phyloP scores from a whole-genome alignment of 306 rosid genomes.

The Begonia loranthoides region DNA sequence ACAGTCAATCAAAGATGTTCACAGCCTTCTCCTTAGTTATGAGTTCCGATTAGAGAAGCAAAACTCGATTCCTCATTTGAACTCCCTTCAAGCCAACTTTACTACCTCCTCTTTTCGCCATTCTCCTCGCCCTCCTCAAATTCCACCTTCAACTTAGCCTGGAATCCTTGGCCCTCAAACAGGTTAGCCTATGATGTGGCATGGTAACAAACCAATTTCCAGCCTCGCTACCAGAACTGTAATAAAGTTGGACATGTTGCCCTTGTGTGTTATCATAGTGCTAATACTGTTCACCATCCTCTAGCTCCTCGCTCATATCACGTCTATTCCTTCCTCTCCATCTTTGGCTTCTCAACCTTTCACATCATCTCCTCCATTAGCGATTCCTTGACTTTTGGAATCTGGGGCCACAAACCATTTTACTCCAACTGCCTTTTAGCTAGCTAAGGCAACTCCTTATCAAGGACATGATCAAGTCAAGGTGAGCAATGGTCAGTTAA shows the following conservation, averaged over 20 bases:
- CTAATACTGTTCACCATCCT: neutral
- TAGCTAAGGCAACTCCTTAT: too few relatives aligned
- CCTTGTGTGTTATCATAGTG: neutral
- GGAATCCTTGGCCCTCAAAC: too few relatives aligned
- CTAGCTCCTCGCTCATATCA: neutral
- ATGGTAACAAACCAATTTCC: neutral
- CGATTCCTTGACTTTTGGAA: neutral
- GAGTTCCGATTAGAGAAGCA: neutral
- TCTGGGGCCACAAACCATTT: neutral
- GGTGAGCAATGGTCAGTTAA: constrained; percentile 1
- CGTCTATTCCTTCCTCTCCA: neutral
- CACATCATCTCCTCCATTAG: too few relatives aligned
- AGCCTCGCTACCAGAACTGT: neutral
- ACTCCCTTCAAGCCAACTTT: neutral
- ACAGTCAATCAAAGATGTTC: neutral
- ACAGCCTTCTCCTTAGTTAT: neutral
- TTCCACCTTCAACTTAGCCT: too few relatives aligned
- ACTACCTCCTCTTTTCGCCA: too few relatives aligned
- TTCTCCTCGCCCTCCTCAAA: too few relatives aligned
- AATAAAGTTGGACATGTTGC: neutral
- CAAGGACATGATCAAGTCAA: too few relatives aligned
- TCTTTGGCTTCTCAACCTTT: too few relatives aligned
- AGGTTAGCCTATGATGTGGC: too few relatives aligned
- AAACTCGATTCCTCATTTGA: neutral
- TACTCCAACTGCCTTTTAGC: neutral